Evolutionary conservation across 2,329 filamentous ascomycete genomes (phyloP), one percentile per base, ranked within the genome.

Genomic region (Diaporthe helianthi): DNA sequence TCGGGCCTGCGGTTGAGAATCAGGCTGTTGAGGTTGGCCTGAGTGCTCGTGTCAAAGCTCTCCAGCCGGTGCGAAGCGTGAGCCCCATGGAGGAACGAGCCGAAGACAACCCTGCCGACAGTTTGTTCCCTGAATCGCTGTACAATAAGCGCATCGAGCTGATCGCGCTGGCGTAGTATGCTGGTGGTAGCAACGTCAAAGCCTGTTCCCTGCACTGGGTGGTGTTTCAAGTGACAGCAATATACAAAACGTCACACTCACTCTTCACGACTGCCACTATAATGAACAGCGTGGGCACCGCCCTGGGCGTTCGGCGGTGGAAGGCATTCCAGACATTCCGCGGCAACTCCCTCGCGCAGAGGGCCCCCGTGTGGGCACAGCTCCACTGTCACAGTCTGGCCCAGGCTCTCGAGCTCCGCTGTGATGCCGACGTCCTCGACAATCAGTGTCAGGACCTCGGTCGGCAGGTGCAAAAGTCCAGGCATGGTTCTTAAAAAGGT

Each of bases 381-480:
- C 44, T 22, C 58, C 44, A 49, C 29, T 2, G n/a, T 17, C n/a
- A 63, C 58, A 24, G 58, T 49, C 58, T 49, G 44, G 58, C 29
- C 58, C 44, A 36, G 58, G 58, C 49, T 63, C 19, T 49, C 44
- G 29, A 49, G 58, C 58, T 63, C 58, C 58, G 58, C 58, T 26
- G 58, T 9, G 58, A 63, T 49, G 58, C 44, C 49, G 58, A 49
- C 41, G 19, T 63, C 58, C 58, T 63, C 41, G 58, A 49, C 58
- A 44, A 63, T 63, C 58, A 36, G 58, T 63, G 41, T 49, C 44
- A 61, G 41, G 15, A 36, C 55, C 55, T 61, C 55, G 55, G 24
- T 6, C 58, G 26, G 41, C 41, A 61, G 41, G 41, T 61, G 17
- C 12, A 33, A 47, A 47, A 47, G 58, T n/a, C 55, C 55, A 33